Percentiles rank a stretch among this genome's conserved stretches.
Conservation (phyloP, 495 filamentous ascomycete genomes). For the Astrocystis sublimbata region DNA sequence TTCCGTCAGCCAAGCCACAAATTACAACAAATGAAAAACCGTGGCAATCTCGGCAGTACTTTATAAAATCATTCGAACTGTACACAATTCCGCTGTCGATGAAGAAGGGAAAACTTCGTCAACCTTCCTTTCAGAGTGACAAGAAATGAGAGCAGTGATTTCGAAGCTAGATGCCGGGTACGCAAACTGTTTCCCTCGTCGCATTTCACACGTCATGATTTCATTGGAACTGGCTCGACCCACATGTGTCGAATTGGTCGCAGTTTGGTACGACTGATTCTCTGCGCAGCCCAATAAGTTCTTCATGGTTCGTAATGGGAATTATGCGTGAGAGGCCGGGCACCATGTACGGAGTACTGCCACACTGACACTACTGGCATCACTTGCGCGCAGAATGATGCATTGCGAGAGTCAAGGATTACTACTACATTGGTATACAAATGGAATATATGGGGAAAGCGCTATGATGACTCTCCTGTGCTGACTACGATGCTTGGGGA, state of each 20-base stretch:
- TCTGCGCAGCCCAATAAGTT: too few species aligned
- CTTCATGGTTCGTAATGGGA: too few species aligned
- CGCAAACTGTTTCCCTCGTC: background rate
- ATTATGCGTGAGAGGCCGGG: too few species aligned
- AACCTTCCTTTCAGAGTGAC: too few species aligned
- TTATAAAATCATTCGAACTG: background rate
- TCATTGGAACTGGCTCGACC: background rate
- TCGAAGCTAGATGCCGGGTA: background rate
- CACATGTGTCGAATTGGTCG: background rate
- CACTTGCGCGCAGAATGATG: too few species aligned
- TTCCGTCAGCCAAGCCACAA: background rate
- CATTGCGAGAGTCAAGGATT: background rate
- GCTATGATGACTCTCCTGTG: conserved; percentile 9
- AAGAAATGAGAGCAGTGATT: background rate
- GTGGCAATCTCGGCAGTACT: too few species aligned
- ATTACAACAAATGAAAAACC: background rate
- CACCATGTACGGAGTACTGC: too few species aligned
- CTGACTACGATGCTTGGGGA: background rate
- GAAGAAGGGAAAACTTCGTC: too few species aligned
- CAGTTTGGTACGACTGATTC: too few species aligned
- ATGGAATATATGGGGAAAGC: background rate
- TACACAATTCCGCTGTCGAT: background rate
- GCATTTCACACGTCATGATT: background rate
- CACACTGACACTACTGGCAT: too few species aligned
- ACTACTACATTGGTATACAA: conserved; percentile 1